These are phyloP conservation scores for Dioszegia aurantiaca DNA, from an alignment of 768 basidiomycete species.

Conservation along the genomic window DNA sequence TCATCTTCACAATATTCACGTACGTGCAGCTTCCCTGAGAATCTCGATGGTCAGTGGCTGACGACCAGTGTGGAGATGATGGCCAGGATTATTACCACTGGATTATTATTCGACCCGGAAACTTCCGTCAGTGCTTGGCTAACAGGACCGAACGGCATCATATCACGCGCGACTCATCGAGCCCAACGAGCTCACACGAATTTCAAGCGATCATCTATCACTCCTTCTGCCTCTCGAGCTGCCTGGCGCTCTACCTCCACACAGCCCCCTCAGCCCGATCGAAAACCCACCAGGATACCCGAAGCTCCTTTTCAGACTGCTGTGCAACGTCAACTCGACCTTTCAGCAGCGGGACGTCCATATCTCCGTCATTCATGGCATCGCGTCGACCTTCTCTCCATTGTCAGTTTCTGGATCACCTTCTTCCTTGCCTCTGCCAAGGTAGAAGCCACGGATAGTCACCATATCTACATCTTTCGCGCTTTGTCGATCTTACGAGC, in stretches of 20 bases:
- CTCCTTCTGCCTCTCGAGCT: constrained; percentile 9
- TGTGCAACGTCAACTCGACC: constrained; percentile 44
- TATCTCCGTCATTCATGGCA: constrained; percentile 88
- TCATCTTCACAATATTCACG: constrained; percentile 81
- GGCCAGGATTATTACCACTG: constrained; percentile 84
- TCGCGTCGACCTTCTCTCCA: constrained; percentile 76
- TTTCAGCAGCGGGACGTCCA: constrained; percentile 59
- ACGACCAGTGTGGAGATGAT: constrained; percentile 72
- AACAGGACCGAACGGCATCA: constrained; percentile 21
- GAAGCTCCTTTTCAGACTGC: constrained; percentile 55
- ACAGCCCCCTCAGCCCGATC: constrained; percentile 13
- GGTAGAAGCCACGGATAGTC: constrained; percentile 60
- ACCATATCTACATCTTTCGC: constrained; percentile 82
- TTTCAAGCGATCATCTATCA: constrained; percentile 17
- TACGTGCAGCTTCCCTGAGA: constrained; percentile 54
- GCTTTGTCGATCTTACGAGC: constrained; percentile 82
- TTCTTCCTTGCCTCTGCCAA: constrained; percentile 71
- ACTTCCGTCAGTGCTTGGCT: constrained; percentile 54
- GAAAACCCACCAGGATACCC: constrained; percentile 15
- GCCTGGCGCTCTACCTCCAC: constrained; percentile 21
- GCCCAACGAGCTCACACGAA: constrained; percentile 10
- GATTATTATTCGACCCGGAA: constrained; percentile 74
- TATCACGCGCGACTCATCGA: constrained; percentile 1
- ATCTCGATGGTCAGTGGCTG: background rate
- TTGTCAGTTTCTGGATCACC: constrained; percentile 79